phyloP scores from a whole-genome alignment of 2,329 filamentous ascomycete genomes.

The Ophiostoma ulmi region DNA sequence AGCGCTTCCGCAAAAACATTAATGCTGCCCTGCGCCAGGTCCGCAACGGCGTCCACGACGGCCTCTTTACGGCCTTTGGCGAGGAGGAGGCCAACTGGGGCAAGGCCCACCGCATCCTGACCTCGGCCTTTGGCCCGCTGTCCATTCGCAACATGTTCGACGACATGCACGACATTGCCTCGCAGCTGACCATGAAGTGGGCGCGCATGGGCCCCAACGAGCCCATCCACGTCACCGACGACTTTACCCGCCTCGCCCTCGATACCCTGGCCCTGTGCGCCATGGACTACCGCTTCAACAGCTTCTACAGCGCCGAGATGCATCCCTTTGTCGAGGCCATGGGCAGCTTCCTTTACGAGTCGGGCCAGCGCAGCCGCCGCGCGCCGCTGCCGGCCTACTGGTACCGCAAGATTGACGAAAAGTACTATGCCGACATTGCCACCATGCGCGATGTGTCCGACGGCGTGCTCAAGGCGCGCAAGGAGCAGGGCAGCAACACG shows the following conservation, averaged over 20 bases:
- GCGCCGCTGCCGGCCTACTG: constrained; percentile 47
- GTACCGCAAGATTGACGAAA: constrained; percentile 44
- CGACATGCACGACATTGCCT: constrained; percentile 62
- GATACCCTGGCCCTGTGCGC: constrained; percentile 58
- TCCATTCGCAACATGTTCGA: constrained; percentile 64
- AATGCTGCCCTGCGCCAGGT: neutral
- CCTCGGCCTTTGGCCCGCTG: constrained; percentile 65
- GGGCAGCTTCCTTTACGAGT: constrained; percentile 57
- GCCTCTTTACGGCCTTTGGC: constrained; percentile 25
- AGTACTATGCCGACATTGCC: constrained; percentile 52
- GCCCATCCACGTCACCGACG: constrained; percentile 56
- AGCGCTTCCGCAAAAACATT: constrained; percentile 26
- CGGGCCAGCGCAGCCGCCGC: constrained; percentile 46
- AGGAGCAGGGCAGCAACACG: constrained; percentile 37
- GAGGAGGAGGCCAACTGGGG: constrained; percentile 57
- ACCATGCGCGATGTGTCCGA: constrained; percentile 51
- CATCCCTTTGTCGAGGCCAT: constrained; percentile 68
- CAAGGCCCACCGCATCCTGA: constrained; percentile 59
- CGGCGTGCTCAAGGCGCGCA: constrained; percentile 57
- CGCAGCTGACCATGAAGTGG: constrained; percentile 63
- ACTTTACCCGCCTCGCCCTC: constrained; percentile 58
- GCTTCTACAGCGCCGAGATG: constrained; percentile 56
- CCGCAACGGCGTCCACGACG: constrained; percentile 23
- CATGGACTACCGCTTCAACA: constrained; percentile 58
- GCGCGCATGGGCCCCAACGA: constrained; percentile 54